Evolutionary conservation across 192 early-diverging fungal genomes (phyloP), one percentile per base, ranked within the genome.

Genomic region (Lobulomyces angularis): DNA sequence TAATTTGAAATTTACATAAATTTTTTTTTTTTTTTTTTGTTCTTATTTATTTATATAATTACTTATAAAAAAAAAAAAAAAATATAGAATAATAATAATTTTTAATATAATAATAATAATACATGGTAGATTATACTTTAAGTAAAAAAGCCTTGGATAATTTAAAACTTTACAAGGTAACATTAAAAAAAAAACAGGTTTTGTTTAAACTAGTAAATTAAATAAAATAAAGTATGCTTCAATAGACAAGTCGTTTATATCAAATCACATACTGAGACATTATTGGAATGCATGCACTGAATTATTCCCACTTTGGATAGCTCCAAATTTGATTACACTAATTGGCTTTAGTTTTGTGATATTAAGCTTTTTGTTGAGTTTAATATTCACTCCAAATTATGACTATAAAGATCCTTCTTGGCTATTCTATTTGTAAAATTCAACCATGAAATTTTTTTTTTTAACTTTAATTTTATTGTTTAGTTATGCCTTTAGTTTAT

Each of bases 301-400:
- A 9, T 49, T 83, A 35, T 84, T 88, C 55, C 85, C 85, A 11
- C 56, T 77, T 47, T 88, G 83, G 83, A 79, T 88, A 74, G 85
- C 85, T 79, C 85, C 85, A 33, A 88, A 88, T 45, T 67, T 88
- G 27, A 88, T 88, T 43, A 88, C 85, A 23, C 60, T 88, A 33
- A 72, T 74, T 34, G 85, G 85, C 5, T 61, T 88, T 27, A 67
- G 79, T 28, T 85, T 88, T 41, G 76, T 84, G 51, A 51, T 86
- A 4, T 39, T 77, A 27, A 84, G 84, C 61, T 50, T 88, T n/a
- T 28, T 74, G n/a, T 37, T 79, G n/a, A 71, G 82, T 26, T 59
- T 71, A 37, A 52, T 82, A 41, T 79, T 64, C 40, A 70, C 74
- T 47, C 79, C 82, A 26, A 77, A 82, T 51, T 61, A 83, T 31